Conservation (phyloP, 768 basidiomycete genomes). For the Suillus bovinus region DNA sequence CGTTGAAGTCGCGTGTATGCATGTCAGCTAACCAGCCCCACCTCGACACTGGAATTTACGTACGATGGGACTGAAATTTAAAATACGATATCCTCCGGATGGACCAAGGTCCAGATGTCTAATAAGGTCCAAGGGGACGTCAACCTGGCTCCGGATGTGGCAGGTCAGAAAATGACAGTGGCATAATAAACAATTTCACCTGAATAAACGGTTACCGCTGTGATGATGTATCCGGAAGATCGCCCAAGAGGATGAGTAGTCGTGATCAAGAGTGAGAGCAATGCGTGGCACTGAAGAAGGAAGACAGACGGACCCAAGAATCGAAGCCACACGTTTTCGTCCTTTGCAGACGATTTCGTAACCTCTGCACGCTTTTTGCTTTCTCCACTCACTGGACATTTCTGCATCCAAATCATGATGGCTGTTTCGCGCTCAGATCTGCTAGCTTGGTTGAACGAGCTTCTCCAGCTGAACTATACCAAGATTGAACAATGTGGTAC, state of each 20-base stretch:
- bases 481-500: constrained; percentile 92
- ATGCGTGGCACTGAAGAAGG: not conserved
- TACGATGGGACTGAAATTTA: constrained; percentile 4
- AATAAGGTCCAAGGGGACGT: not conserved
- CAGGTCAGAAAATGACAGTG: not conserved
- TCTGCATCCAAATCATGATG: constrained; percentile 40
- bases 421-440: constrained; percentile 82
- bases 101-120: not conserved
- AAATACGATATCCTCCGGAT: not conserved
- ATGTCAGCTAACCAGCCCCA: constrained; percentile 4
- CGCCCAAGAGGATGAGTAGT: not conserved
- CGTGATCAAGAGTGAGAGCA: not conserved
- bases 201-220: not conserved
- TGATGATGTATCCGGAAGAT: not conserved
- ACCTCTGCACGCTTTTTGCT: constrained; percentile 12
- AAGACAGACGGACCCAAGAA: not conserved
- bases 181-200: not conserved
- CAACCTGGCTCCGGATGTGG: not conserved
- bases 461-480: constrained; percentile 87
- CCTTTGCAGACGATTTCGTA: constrained; percentile 14
- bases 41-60: constrained; percentile 4
- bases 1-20: constrained; percentile 8
- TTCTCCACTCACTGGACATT: not conserved
- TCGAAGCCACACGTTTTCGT: constrained; percentile 8
- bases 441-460: constrained; percentile 90